Base-by-base conservation (phyloP, 352 stramenopile genomes). In the Phytophthora ohioensis region DNA sequence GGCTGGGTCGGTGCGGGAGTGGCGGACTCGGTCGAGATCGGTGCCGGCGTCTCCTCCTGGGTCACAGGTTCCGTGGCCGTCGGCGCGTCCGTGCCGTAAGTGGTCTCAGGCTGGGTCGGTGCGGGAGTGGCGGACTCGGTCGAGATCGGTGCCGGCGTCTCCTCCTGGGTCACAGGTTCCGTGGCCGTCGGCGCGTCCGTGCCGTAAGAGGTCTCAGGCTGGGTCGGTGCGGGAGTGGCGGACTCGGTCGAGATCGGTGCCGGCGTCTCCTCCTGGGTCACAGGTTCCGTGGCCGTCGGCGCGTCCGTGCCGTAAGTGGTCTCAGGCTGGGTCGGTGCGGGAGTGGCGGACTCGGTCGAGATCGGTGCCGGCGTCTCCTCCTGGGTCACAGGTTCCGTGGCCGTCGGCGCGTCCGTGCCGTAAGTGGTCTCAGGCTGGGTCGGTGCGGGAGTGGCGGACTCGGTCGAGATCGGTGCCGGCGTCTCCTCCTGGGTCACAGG, bases 271-370 rank as follows among this genome's bases (percentile, higher is more conserved):
- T 52, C 41, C 1, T 27, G 21, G 21, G 21, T 27, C 21, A 27
- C 21, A 27, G 21, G 21, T 27, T 27, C 21, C 21, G 21, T 27
- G 21, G 21, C 21, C 52, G 35, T 47, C 7, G 51, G 51, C 51
- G 51, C 27, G 17, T 39, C 32, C 51, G 51, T 57, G 27, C 46
- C 46, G 52, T 59, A 59, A 8, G 17, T 21, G 6, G 38, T 12
- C 9, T 49, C n/a, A 42, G 21, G 21, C 21, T 27, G 1, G 21
- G 10, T 36, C 34, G 43, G 43, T 32, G 57, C 34, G 17, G 43
- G 8, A 5, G 57, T 54, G 11, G 15, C 49, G 5, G 36, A 4
- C 12, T 38, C 43, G 17, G 43, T 10, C 12, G 56, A 17, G 7
- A n/a, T 15, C 43, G 32, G 34, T 1, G 17, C 34, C 30, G 3